Evolutionary conservation across 495 filamentous ascomycete genomes (phyloP), one percentile per base, ranked within the genome.

Genomic region (Trichoderma parareesei): DNA sequence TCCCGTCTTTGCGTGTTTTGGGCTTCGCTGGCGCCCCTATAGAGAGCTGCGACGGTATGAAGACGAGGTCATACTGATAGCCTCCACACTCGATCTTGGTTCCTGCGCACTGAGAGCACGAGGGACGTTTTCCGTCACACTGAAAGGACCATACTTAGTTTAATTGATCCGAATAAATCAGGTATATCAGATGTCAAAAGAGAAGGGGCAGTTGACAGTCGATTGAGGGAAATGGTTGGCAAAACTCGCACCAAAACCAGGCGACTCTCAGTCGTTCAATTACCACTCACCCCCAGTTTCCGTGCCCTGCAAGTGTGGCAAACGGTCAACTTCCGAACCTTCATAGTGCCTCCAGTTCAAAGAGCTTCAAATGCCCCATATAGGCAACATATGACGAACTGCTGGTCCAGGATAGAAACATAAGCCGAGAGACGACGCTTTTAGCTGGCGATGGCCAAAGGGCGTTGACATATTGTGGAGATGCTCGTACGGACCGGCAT

Each of bases 251-350:
- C 9, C 33, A 27, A 8, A 27, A 62, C 8, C 38, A 2, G 35
- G 38, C 9, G 6, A 27, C 13, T 42, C n/a, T 27, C 5, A 20
- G 38, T 5, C 3, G 27, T 27, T 27, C 27, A 27, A 27, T 27
- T 27, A 27, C 27, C 8, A 42, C 60, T 41, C 20, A 62, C 60
- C 41, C 38, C 60, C 9, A 62, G 60, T 44, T 62, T 62, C 38
- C 60, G 13, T 18, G 60, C 60, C 38, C 60, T 62, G 60, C 60
- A 62, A 18, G 60, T 62, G 33, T 62, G 60, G 13, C 60, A 62
- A 6, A 44, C 35, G 60, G 60, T 62, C 11, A 41, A 44, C 60
- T 62, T 41, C 41, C 60, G 60, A 42, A 62, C 35, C 37, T 62
- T 62, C 60, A 62, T 62, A 8, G 53, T 57, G 53, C 27, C 37